Evolutionary conservation across 495 filamentous ascomycete genomes (phyloP).

Genomic region (Aspergillus haitiensis): DNA sequence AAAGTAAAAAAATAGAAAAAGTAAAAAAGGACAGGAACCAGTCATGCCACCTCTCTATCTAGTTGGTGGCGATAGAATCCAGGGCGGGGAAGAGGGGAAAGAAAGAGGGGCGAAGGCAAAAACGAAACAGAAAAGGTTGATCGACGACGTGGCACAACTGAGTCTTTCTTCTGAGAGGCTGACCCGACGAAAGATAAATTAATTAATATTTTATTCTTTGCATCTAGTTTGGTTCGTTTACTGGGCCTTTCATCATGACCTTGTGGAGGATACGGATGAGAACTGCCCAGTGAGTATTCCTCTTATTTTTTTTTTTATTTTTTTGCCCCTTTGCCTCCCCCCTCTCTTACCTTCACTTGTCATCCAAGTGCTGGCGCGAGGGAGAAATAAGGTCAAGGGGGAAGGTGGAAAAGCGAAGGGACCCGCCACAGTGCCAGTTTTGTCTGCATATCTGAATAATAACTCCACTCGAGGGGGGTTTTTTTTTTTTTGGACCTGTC

Average conservation of each 20-base stretch:
- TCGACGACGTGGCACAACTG: conserved; percentile 18
- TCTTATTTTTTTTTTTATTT: background rate
- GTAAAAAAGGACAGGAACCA: conserved; percentile 4
- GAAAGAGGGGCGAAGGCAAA: background rate
- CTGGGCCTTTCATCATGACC: too few species aligned
- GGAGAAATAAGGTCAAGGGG: background rate
- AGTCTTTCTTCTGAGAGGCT: background rate
- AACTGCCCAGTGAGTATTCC: too few species aligned
- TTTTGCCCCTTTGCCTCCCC: conserved; percentile 4
- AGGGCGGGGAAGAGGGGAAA: background rate
- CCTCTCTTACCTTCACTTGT: background rate
- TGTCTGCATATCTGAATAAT: background rate
- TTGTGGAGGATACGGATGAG: too few species aligned
- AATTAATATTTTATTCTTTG: background rate
- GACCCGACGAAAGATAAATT: background rate
- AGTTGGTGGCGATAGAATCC: conserved; percentile 11
- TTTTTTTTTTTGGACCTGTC: background rate
- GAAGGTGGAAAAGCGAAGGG: background rate
- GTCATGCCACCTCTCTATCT: conserved; percentile 4
- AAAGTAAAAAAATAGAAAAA: background rate
- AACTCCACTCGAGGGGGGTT: background rate
- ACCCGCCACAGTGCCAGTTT: conserved; percentile 9
- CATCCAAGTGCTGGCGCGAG: background rate
- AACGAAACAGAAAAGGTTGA: conserved; percentile 9
- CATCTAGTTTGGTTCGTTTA: too few species aligned